Percentiles rank a stretch among this genome's conserved stretches.
These are phyloP conservation scores for Beauveria sp. DNA, from an alignment of 2,329 filamentous ascomycete species.

Conservation along the genomic window DNA sequence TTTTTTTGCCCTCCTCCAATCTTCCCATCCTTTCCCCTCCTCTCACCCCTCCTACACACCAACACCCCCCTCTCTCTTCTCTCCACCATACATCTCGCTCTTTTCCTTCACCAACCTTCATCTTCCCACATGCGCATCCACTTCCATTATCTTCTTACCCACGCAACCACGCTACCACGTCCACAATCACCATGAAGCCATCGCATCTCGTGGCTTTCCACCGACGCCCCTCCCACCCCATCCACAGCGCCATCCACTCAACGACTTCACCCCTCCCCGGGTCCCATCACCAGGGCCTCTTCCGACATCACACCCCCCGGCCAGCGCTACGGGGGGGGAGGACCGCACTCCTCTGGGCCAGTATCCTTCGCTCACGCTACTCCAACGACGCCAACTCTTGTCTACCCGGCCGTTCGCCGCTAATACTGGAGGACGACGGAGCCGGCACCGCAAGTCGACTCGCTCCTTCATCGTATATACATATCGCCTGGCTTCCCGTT, in stretches of 20 bases:
- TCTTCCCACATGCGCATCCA: slow-evolving; percentile 6
- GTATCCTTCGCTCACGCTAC: background rate
- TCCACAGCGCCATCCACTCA: background rate
- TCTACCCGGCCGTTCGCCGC: slow-evolving; percentile 8
- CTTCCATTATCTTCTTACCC: slow-evolving; percentile 9
- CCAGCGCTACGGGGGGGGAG: background rate
- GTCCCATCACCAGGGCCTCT: background rate
- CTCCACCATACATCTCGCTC: background rate
- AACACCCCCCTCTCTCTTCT: background rate
- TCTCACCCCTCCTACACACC: background rate
- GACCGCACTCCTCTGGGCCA: background rate
- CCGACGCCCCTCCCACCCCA: slow-evolving; percentile 8
- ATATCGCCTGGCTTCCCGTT: slow-evolving; percentile 17
- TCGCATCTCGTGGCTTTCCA: slow-evolving; percentile 10
- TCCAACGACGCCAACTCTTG: slow-evolving; percentile 3
- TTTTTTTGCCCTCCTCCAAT: no score
- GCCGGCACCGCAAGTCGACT: slow-evolving; percentile 7
- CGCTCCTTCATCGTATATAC: slow-evolving; percentile 15
- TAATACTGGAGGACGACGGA: slow-evolving; percentile 4
- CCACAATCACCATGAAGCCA: slow-evolving; percentile 1
- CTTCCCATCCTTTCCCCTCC: background rate
- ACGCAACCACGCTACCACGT: background rate
- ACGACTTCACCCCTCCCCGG: background rate
- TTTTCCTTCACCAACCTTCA: background rate
- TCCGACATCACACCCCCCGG: background rate